These are phyloP conservation scores for Tieghemostelium lacteum DNA, from an alignment of 78 protist genomes.

Conservation along the genomic window DNA sequence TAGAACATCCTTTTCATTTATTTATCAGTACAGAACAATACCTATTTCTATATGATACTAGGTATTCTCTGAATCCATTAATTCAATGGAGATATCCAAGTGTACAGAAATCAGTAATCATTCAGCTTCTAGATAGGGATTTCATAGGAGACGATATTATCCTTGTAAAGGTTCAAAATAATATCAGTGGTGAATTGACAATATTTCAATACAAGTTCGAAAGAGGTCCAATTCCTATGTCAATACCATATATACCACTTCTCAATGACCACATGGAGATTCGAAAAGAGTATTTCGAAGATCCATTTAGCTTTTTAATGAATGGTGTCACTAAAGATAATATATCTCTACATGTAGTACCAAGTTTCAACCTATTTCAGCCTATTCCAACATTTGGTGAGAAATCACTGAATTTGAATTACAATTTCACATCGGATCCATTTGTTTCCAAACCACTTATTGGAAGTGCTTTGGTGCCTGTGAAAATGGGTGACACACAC, in stretches of 20 bases:
- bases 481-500: neutral
- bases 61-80: conserved; percentile 8
- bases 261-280: neutral
- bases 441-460: conserved; percentile 3
- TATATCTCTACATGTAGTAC: neutral
- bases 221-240: neutral
- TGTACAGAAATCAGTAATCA: neutral
- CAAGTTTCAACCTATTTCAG: conserved; percentile 7
- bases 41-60: conserved; percentile 13
- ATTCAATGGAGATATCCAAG: conserved; percentile 13
- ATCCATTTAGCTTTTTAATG: neutral
- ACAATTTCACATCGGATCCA: neutral
- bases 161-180: conserved; percentile 11
- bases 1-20: conserved; percentile 5
- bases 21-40: conserved; percentile 1
- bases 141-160: neutral
- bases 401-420: neutral
- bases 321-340: neutral
- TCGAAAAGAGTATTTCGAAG: neutral
- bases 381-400: conserved; percentile 25
- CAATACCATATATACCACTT: conserved; percentile 22
- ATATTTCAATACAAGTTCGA: conserved; percentile 11
- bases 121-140: neutral
- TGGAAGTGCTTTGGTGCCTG: conserved; percentile 22
- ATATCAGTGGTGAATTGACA: conserved; percentile 13